These are phyloP conservation scores for Vigna trinervia DNA, from an alignment of 306 rosid genomes.

Conservation along the genomic window DNA sequence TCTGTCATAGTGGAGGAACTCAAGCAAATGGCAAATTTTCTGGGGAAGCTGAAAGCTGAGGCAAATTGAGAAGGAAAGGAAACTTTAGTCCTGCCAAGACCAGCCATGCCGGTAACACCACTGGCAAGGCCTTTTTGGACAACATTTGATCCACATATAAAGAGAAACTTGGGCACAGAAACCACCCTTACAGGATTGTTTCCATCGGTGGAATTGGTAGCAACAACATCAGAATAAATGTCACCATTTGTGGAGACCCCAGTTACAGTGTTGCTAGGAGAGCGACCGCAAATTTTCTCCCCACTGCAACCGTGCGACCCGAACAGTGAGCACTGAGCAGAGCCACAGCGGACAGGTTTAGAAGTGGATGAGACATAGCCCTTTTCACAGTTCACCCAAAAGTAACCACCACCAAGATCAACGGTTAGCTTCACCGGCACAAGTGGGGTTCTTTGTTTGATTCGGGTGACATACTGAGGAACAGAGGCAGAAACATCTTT, in stretches of 20 bases:
- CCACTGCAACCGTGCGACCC: conserved; percentile 32
- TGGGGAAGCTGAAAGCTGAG: conserved; percentile 48
- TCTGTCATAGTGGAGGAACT: conserved; percentile 34
- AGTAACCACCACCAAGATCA: conserved; percentile 64
- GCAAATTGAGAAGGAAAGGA: conserved; percentile 59
- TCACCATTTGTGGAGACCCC: conserved; percentile 43
- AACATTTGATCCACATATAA: conserved; percentile 53
- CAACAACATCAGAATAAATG: conserved; percentile 48
- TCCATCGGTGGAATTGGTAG: conserved; percentile 57
- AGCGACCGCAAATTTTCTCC: conserved; percentile 32
- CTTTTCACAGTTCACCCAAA: conserved; percentile 64
- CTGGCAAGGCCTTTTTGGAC: conserved; percentile 51
- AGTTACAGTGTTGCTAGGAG: conserved; percentile 48
- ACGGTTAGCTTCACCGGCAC: conserved; percentile 63
- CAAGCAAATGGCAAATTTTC: conserved; percentile 68
- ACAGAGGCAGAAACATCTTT: conserved; percentile 50
- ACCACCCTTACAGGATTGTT: conserved; percentile 41
- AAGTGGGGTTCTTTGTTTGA: conserved; percentile 68
- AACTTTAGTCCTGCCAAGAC: conserved; percentile 56
- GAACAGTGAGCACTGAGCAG: conserved; percentile 59
- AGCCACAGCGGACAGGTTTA: conserved; percentile 53
- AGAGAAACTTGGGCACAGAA: conserved; percentile 52
- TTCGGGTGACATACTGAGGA: conserved; percentile 57
- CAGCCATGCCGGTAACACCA: conserved; percentile 69
- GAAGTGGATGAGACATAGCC: conserved; percentile 59